phyloP scores from a whole-genome alignment of 768 basidiomycete species.

The Royoungia palumana region DNA sequence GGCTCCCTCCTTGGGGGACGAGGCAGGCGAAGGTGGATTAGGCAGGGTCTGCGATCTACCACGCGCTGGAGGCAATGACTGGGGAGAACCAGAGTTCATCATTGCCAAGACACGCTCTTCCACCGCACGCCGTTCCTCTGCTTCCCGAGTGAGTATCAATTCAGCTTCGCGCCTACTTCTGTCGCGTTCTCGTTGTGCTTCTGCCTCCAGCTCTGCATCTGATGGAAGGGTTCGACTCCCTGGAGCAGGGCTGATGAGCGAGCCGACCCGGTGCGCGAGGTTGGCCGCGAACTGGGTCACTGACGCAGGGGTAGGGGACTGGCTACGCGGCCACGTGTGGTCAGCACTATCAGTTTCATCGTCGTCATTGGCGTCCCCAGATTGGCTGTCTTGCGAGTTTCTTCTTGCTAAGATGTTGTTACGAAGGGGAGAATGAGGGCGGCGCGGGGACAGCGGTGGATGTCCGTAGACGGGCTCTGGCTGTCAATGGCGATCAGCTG shows the following conservation, averaged over 20 bases:
- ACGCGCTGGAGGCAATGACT: conserved; percentile 56
- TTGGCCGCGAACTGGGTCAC: conserved; percentile 71
- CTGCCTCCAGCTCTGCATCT: conserved; percentile 79
- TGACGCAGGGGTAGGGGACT: conserved; percentile 63
- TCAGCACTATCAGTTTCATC: conserved; percentile 30
- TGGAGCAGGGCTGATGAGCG: conserved; percentile 55
- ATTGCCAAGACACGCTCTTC: conserved; percentile 78
- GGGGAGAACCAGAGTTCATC: conserved; percentile 45
- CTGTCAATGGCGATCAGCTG: conserved; percentile 27
- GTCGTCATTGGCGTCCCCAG: conserved; percentile 41
- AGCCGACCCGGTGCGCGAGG: conserved; percentile 72
- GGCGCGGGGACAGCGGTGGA: conserved; percentile 30
- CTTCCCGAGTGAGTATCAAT: conserved; percentile 67
- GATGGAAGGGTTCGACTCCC: conserved; percentile 48
- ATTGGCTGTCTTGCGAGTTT: conserved; percentile 51
- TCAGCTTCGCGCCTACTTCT: conserved; percentile 75
- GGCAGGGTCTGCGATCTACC: conserved; percentile 53
- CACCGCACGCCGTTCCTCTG: conserved; percentile 60
- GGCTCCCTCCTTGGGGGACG: conserved; percentile 57
- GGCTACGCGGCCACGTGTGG: conserved; percentile 32
- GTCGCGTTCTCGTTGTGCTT: conserved; percentile 76
- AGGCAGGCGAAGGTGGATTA: conserved; percentile 59
- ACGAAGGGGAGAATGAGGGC: conserved; percentile 72
- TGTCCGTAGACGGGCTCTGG: conserved; percentile 45
- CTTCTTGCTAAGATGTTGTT: conserved; percentile 50